Base-by-base conservation (phyloP, 768 basidiomycete genomes). In the Trametes coccinea region DNA sequence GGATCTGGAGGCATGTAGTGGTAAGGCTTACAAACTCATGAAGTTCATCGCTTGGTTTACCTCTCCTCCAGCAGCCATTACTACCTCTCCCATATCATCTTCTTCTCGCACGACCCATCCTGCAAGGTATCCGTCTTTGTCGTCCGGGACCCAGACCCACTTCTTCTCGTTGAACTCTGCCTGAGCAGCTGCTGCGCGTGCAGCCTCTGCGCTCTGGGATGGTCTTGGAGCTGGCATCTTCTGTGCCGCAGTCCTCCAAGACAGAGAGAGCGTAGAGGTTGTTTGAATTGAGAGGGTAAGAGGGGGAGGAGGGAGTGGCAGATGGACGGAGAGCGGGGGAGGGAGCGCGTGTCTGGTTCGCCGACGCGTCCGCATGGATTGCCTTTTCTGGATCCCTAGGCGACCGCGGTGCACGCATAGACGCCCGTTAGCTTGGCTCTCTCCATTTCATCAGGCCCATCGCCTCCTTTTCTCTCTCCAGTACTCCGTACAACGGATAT, bases 91-190 rank as follows among this genome's bases (percentile, higher is more conserved):
- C 14, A 83, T 76, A 62, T 94, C 92, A 30, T 87, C 88, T 55
- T 93, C 88, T 71, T 95, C 94, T 64, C 84, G 86, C 61, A 92
- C 84, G 29, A 98, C 90, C 93, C 93, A 96, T 59, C 94, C 95
- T 47, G 94, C 90, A 50, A 96, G 84, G 74, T 98, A 98, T 0
- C 96, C 96, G 66, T 95, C 90, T 72, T 84, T 86, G 60, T 89
- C 84, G 74, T 98, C 95, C 2, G 94, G 93, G 29, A 95, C 90
- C 96, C 96, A 98, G 5, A 98, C 94, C 92, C 95, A 96, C 79
- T 89, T 92, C 88, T 95, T 97, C 82, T 94, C 93, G 73, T 94
- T 95, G 76, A 95, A 96, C 74, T 95, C 93, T 9, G 93, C 93
- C 72, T 95, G 92, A n/a, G 89, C 84, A 17, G 93, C 94, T 22